Conservation (phyloP, 176 grass and related monocot genomes). For the Phoenix dactylifera region DNA sequence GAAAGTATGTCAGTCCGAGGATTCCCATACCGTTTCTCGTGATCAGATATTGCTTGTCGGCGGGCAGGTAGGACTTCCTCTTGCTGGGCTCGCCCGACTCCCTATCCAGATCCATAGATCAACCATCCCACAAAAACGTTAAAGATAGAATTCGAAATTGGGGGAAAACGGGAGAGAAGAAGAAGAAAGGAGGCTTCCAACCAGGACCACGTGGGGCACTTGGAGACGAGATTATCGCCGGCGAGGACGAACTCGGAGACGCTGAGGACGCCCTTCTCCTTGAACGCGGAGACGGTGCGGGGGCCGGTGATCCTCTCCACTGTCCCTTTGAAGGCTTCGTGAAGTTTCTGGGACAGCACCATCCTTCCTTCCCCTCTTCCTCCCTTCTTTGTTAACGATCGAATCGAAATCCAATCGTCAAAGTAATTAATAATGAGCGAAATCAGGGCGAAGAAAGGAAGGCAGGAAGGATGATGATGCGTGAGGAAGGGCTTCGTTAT, state of each 20-base stretch:
- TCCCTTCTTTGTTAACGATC: neutral
- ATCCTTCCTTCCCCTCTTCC: neutral
- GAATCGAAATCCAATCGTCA: too few species aligned
- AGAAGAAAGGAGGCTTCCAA: slow-evolving; percentile 7
- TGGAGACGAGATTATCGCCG: slow-evolving; percentile 96
- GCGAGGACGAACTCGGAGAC: slow-evolving; percentile 86
- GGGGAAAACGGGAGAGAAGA: neutral
- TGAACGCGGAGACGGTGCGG: slow-evolving; percentile 82
- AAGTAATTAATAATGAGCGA: too few species aligned
- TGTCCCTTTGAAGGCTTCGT: slow-evolving; percentile 74
- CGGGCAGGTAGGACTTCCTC: slow-evolving; percentile 59
- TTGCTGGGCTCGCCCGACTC: slow-evolving; percentile 82
- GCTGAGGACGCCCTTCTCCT: slow-evolving; percentile 90
- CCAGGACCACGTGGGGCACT: slow-evolving; percentile 99
- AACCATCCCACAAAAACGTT: neutral
- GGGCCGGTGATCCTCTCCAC: slow-evolving; percentile 67
- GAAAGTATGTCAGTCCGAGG: neutral
- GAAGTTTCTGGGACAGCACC: slow-evolving; percentile 68
- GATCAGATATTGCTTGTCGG: slow-evolving; percentile 78
- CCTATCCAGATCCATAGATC: slow-evolving; percentile 39
- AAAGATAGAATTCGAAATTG: neutral
- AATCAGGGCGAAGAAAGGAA: too few species aligned
- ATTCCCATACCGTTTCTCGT: slow-evolving; percentile 71
- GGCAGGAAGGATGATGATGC: too few species aligned
- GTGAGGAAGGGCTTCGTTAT: too few species aligned